phyloP scores from a whole-genome alignment of 345 rosid genomes.

The Heritiera littoralis region DNA sequence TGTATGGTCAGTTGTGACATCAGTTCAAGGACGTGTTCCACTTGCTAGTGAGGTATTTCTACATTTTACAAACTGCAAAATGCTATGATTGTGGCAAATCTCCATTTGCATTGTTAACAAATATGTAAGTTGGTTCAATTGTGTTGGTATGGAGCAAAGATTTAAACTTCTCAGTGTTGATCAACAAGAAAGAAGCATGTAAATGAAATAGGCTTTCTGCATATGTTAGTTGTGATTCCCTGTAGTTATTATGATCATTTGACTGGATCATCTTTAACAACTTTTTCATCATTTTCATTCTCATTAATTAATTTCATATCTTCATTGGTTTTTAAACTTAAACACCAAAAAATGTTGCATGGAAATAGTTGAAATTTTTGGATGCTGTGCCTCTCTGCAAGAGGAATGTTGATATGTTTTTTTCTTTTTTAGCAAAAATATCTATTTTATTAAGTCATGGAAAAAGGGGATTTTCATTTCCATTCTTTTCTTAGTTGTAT shows the following conservation, averaged over 20 bases:
- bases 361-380: not conserved
- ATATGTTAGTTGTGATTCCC: not conserved
- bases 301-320: not conserved
- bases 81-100: not conserved
- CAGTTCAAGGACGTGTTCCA: conserved; percentile 88
- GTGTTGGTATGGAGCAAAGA: not conserved
- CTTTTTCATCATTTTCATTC: not conserved
- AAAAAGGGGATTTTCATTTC: not conserved
- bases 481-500: not conserved
- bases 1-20: conserved; percentile 84
- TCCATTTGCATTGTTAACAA: not conserved
- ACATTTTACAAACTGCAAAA: conserved; percentile 12
- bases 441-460: not conserved
- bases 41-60: conserved; percentile 93
- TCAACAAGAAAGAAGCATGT: conserved; percentile 12
- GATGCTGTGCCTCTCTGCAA: conserved; percentile 1
- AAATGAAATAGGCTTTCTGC: not conserved
- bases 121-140: not conserved
- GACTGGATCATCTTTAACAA: not conserved
- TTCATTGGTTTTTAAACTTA: not conserved
- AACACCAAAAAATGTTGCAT: not conserved
- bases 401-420: not conserved
- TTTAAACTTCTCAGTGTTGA: not conserved
- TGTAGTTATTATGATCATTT: not conserved
- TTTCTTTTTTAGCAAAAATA: not conserved